phyloP scores from a whole-genome alignment of 495 filamentous ascomycete species.

The Penicillium steckii region DNA sequence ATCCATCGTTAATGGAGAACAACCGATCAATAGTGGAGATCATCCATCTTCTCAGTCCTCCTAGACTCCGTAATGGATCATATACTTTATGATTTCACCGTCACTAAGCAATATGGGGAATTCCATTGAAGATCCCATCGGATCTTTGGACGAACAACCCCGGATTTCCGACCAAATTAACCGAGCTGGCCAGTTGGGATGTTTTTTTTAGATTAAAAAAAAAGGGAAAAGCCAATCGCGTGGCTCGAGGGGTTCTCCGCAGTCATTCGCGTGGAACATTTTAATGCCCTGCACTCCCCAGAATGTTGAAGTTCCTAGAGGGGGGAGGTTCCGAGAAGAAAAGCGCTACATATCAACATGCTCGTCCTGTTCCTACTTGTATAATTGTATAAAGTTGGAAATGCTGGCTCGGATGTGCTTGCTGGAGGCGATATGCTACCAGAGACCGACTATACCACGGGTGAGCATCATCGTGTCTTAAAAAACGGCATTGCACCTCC shows the following conservation, averaged over 20 bases:
- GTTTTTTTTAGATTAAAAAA: too few species aligned
- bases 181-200: slow-evolving; percentile 17
- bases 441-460: slow-evolving; percentile 25
- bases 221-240: slow-evolving; percentile 9
- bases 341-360: too few species aligned
- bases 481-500: background rate
- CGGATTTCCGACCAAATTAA: slow-evolving; percentile 21
- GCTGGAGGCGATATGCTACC: slow-evolving; percentile 33
- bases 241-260: slow-evolving; percentile 6
- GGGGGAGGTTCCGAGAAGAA: too few species aligned
- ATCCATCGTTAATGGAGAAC: too few species aligned
- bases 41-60: background rate
- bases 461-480: background rate
- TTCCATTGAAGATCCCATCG: background rate
- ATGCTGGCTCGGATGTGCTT: slow-evolving; percentile 15
- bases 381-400: background rate
- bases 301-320: too few species aligned
- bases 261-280: slow-evolving; percentile 4
- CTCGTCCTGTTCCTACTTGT: background rate
- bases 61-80: background rate
- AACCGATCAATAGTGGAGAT: background rate
- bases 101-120: background rate
- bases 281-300: slow-evolving; percentile 2
- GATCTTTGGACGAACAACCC: slow-evolving; percentile 8
- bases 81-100: background rate